Evolutionary conservation across 345 rosid species (phyloP), one percentile per base, ranked within the genome.

Genomic region (Kernera saxatilis): DNA sequence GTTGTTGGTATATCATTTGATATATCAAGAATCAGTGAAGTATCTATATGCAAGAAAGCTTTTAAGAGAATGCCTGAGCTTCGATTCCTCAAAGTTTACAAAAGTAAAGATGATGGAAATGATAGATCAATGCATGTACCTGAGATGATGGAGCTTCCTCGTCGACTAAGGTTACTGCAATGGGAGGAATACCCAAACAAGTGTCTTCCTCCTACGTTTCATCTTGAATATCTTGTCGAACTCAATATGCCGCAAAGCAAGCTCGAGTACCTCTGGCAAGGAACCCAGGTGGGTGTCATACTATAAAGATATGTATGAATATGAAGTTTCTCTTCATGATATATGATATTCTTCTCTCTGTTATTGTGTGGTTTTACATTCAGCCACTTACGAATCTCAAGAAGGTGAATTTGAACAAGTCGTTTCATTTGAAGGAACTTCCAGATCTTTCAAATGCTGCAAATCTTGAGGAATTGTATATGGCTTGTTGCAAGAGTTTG

Each of bases 41-140:
- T 71, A 0, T 3, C 10, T 5, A 48, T 77, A 36, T 1, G 10
- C 9, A 15, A 41, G 6, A 12, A 9, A 5, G 68, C 25, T 5
- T 77, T 77, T 11, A 3, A 1, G 37, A 77, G 26, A 13, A 64
- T 77, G 76, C 10, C 1, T 5, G 43, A 71, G 65, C 77, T 71
- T 25, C 53, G 45, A 41, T 37, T 71, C 5, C 71, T 77, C 4
- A 66, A 25, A 6, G 17, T 77, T 9, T 41, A 58, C 29, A 13
- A 46, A 15, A 27, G 9, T 10, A 36, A 30, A 32, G 3, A 33
- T 9, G 40, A n/a, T 29, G 46, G 33, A 8, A 29, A 25, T 12
- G 19, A 12, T n/a, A 9, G 32, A 29, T n/a, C n/a, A n/a, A 36
- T 21, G 14, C 11, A 17, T 15, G 41, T 63, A 30, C 27, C 48